Conservation (phyloP, 2,329 filamentous ascomycete genomes). For the Apiospora saccharicola region DNA sequence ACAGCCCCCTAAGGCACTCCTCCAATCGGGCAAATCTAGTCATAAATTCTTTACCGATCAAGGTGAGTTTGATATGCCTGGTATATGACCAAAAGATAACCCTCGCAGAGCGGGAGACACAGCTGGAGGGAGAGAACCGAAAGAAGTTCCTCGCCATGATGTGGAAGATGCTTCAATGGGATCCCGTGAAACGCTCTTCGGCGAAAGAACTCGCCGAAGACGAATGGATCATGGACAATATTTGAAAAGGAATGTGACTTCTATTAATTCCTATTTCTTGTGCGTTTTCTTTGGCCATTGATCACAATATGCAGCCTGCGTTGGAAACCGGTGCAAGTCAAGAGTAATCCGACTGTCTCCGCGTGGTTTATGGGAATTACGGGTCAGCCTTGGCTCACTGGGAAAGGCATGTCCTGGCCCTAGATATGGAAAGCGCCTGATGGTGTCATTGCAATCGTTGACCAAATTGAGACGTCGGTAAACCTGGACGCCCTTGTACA, state of each 20-base stretch:
- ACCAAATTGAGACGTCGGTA: too few species aligned
- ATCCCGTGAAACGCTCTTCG: slow-evolving; percentile 40
- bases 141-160: slow-evolving; percentile 45
- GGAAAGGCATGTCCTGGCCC: too few species aligned
- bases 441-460: too few species aligned
- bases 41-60: slow-evolving; percentile 28
- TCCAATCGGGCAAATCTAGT: slow-evolving; percentile 37
- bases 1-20: slow-evolving; percentile 46
- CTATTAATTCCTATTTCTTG: too few species aligned
- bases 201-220: slow-evolving; percentile 41
- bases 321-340: too few species aligned
- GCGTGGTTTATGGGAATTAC: too few species aligned
- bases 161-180: slow-evolving; percentile 48
- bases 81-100: slow-evolving; percentile 23
- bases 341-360: too few species aligned
- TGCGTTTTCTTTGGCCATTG: too few species aligned
- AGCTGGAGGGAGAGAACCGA: slow-evolving; percentile 42
- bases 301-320: too few species aligned
- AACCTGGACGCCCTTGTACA: too few species aligned
- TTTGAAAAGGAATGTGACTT: neutral
- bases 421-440: too few species aligned
- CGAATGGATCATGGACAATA: slow-evolving; percentile 38
- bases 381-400: too few species aligned
- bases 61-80: neutral
- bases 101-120: slow-evolving; percentile 47